phyloP scores from a whole-genome alignment of 2,329 filamentous ascomycete genomes.

The Botrytis sinoallii region DNA sequence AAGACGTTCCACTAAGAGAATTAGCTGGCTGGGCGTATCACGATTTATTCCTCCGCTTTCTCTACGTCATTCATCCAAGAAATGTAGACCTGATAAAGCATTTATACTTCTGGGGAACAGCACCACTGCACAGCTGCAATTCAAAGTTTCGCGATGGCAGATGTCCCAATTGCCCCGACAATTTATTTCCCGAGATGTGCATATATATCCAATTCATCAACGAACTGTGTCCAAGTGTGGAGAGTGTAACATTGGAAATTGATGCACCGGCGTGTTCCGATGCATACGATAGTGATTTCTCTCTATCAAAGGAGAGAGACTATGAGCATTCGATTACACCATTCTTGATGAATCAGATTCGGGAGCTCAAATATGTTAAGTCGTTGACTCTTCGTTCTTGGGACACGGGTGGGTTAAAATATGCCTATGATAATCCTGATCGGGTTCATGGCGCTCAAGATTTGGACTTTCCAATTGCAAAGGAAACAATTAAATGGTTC shows the following conservation, averaged over 20 bases:
- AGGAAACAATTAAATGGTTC: not conserved
- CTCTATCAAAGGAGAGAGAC: not conserved
- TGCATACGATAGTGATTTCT: not conserved
- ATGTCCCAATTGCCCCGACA: not conserved
- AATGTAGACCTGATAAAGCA: conserved; percentile 18
- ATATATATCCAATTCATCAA: not conserved
- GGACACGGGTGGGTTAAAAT: not conserved
- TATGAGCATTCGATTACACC: not conserved
- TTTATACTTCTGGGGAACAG: not conserved
- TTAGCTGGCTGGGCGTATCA: conserved; percentile 20
- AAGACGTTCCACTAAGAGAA: not conserved
- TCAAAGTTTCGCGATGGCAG: not conserved
- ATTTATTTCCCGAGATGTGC: not conserved
- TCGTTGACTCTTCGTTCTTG: not conserved
- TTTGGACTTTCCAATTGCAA: not conserved
- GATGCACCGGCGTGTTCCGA: not conserved
- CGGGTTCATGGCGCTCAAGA: not conserved
- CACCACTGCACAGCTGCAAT: not conserved
- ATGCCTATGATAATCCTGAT: not conserved
- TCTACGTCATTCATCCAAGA: conserved; percentile 20
- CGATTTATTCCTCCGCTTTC: conserved; percentile 23
- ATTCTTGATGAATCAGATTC: not conserved
- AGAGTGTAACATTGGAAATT: not conserved
- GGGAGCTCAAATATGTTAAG: not conserved
- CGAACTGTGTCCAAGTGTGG: not conserved